Conservation (phyloP, 2,329 filamentous ascomycete species). For the Alternaria panax region DNA sequence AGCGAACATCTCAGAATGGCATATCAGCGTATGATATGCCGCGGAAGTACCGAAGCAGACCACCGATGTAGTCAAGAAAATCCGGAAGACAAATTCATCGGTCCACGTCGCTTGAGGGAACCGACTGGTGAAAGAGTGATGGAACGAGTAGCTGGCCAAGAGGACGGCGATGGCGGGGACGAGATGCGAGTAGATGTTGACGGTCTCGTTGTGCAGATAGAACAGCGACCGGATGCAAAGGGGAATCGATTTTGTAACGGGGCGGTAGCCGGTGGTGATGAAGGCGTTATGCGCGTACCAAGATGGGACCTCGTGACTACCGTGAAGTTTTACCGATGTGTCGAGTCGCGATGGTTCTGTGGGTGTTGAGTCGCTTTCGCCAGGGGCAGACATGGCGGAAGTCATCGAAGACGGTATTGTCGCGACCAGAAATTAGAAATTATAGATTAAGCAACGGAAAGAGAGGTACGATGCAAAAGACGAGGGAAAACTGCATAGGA, state of each 20-base stretch:
- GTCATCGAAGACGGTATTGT: neutral
- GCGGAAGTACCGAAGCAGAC: conserved; percentile 57
- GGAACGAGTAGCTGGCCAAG: conserved; percentile 17
- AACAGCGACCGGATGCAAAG: conserved; percentile 63
- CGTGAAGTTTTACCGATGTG: neutral
- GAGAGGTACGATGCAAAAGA: neutral
- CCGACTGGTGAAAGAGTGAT: conserved; percentile 9
- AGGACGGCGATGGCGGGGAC: conserved; percentile 37
- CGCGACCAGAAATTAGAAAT: neutral
- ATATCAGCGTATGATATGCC: conserved; percentile 80
- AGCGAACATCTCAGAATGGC: conserved; percentile 78
- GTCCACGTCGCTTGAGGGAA: conserved; percentile 19
- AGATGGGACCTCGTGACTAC: neutral
- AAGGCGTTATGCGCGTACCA: conserved; percentile 12
- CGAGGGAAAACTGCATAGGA: neutral
- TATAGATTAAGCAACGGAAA: neutral
- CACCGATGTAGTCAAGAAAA: conserved; percentile 39
- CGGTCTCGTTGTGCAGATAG: conserved; percentile 69
- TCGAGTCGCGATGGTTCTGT: neutral
- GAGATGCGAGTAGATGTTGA: conserved; percentile 74
- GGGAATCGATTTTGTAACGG: conserved; percentile 64
- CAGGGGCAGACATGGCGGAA: neutral
- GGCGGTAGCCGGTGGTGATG: conserved; percentile 69
- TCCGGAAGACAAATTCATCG: conserved; percentile 32
- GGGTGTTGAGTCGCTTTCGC: neutral